Conservation (phyloP, 371 early-diverging fungal genomes). For the Syncephalastrum racemosum region DNA sequence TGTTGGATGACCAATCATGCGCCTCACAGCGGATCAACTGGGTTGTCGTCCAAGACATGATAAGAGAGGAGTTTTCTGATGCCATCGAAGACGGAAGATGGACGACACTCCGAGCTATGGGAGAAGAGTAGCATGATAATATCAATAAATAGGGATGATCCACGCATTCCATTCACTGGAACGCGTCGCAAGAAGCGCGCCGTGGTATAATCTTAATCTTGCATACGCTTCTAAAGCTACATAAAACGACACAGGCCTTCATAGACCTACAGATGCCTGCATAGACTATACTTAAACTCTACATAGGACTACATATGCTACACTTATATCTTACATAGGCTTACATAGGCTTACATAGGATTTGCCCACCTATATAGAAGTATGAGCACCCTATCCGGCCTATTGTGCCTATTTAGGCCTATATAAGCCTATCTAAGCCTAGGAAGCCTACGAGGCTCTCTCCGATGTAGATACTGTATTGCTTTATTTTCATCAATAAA, state of each 20-base stretch:
- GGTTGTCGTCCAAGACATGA: not conserved
- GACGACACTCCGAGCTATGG: not conserved
- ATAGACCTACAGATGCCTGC: not conserved
- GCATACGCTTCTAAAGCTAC: not conserved
- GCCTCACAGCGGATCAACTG: not conserved
- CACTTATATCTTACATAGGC: no score
- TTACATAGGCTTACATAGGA: conserved; percentile 1
- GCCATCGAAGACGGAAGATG: not conserved
- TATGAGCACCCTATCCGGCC: not conserved
- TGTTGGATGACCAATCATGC: not conserved
- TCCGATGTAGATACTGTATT: conserved; percentile 21
- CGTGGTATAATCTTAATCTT: not conserved
- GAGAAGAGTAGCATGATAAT: not conserved
- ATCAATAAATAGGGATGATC: no score
- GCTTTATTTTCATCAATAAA: no score
- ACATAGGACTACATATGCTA: no score
- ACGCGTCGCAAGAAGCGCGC: no score
- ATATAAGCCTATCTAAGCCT: not conserved
- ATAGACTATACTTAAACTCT: no score
- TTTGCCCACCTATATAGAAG: not conserved
- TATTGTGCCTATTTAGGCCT: conserved; percentile 2
- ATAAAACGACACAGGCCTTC: not conserved
- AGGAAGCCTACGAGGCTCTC: conserved; percentile 14
- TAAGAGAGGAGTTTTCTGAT: not conserved
- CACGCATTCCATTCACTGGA: no score